Conservation (phyloP, 768 basidiomycete genomes). For the Naganishia vaughanmartiniae region DNA sequence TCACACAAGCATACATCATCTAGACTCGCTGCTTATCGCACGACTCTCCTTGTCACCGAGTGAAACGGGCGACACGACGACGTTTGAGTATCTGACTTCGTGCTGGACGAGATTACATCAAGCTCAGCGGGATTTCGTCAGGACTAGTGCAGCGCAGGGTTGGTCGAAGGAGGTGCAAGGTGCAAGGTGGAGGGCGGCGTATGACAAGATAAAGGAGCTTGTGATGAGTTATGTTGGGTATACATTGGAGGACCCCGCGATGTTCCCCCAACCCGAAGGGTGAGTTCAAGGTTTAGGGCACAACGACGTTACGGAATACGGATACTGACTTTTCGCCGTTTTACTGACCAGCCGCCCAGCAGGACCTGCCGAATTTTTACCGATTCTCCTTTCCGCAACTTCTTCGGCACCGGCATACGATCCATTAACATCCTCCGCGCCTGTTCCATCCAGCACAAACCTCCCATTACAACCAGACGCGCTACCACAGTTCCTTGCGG, state of each 20-base stretch:
- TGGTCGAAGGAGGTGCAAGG: slow-evolving; percentile 57
- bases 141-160: slow-evolving; percentile 52
- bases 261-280: slow-evolving; percentile 88
- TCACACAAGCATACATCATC: background rate
- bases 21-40: slow-evolving; percentile 72
- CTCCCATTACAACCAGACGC: slow-evolving; percentile 65
- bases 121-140: slow-evolving; percentile 45
- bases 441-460: slow-evolving; percentile 53
- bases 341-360: slow-evolving; percentile 59
- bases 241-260: slow-evolving; percentile 82
- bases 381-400: slow-evolving; percentile 69
- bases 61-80: slow-evolving; percentile 62
- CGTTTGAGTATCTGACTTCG: slow-evolving; percentile 83
- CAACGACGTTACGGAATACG: no score
- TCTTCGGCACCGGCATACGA: slow-evolving; percentile 60
- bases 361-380: slow-evolving; percentile 78
- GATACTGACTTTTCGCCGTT: no score
- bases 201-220: slow-evolving; percentile 76
- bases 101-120: slow-evolving; percentile 85
- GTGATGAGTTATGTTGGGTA: slow-evolving; percentile 85
- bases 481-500: slow-evolving; percentile 75
- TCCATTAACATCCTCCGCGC: slow-evolving; percentile 57
- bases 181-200: slow-evolving; percentile 61
- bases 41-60: slow-evolving; percentile 76
- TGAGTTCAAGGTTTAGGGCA: slow-evolving; percentile 54